Evolutionary conservation across 2,329 filamentous ascomycete species (phyloP).

Genomic region (Pseudopithomyces chartarum): DNA sequence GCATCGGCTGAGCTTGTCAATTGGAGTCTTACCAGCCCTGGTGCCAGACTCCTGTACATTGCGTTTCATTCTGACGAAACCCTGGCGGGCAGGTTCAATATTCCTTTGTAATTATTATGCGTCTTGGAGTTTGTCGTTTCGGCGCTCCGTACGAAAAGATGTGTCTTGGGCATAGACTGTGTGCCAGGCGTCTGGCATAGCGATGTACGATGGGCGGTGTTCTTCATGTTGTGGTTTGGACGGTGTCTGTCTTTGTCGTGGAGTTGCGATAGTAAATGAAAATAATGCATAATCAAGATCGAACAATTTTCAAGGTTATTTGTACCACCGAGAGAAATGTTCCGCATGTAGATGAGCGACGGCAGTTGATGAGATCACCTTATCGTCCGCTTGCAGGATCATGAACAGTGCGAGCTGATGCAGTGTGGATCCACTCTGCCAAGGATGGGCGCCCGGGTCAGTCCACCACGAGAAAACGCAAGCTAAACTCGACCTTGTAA

Average conservation of each 20-base stretch:
- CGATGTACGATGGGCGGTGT: slow-evolving; percentile 10
- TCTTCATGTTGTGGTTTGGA: not conserved
- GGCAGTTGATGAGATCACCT: not conserved
- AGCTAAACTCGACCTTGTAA: slow-evolving; percentile 3
- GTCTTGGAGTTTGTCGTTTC: slow-evolving; percentile 15
- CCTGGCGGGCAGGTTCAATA: slow-evolving; percentile 15
- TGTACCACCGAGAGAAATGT: not conserved
- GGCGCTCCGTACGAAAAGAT: slow-evolving; percentile 14
- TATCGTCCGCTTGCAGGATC: not conserved
- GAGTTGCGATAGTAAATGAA: not conserved
- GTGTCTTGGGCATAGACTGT: not conserved
- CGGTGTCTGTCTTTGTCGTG: not conserved
- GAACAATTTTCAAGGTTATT: not conserved
- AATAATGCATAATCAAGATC: slow-evolving; percentile 4
- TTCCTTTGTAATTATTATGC: slow-evolving; percentile 27
- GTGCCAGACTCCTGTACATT: slow-evolving; percentile 2
- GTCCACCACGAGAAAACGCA: slow-evolving; percentile 8
- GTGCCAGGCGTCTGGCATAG: not conserved
- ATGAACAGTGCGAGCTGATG: not conserved
- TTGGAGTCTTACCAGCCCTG: not conserved
- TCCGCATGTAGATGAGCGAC: not conserved
- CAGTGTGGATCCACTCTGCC: not conserved
- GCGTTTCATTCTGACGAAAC: slow-evolving; percentile 10
- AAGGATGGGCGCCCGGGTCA: not conserved
- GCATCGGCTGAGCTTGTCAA: slow-evolving; percentile 8